Evolutionary conservation across 2,329 filamentous ascomycete genomes (phyloP), one percentile per base, ranked within the genome.

Genomic region (Phaeosphaeriaceae sp.): DNA sequence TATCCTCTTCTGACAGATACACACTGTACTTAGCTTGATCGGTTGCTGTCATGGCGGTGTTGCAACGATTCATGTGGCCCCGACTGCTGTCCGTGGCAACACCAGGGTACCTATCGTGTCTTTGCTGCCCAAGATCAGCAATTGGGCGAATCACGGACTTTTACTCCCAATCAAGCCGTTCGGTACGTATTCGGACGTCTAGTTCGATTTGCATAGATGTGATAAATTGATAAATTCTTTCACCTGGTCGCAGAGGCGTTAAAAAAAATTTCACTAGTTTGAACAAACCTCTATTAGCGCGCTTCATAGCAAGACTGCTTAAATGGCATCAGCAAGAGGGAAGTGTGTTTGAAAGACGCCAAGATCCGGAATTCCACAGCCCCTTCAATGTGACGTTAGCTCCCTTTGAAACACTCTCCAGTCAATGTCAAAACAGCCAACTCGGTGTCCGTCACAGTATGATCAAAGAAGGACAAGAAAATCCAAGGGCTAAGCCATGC

Each of bases 101-200:
- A 15, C 36, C 36, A 2, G 20, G 36, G 9, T 6, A 1, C 8
- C 15, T 26, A 8, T 15, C 15, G 32, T 34, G n/a, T 17, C 32
- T 50, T 44, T 43, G 58, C 40, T 60, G 61, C 61, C 61, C 58
- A 56, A 64, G 60, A 64, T 66, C 63, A 53, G 56, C 63, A 44
- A 18, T 37, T 35, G 32, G 16, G n/a, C 32, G n/a, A 17, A 34
- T 15, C n/a, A 17, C 32, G n/a, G 32, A 15, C 7, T 8, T 17
- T 15, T 15, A 3, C 16, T 6, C 6, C 23, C 23, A 26, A 26
- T 26, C 23, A 26, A 26, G 32, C n/a, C 32, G 38, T 37, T 28
- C 40, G 37, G 37, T 13, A 41, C 42, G 42, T 54, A 52, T 54
- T 54, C 53, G 16, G n/a, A 17, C n/a, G n/a, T 16, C 33, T 23